phyloP scores from a whole-genome alignment of 1,139 yeast genomes.

The Candida sanyaensis region DNA sequence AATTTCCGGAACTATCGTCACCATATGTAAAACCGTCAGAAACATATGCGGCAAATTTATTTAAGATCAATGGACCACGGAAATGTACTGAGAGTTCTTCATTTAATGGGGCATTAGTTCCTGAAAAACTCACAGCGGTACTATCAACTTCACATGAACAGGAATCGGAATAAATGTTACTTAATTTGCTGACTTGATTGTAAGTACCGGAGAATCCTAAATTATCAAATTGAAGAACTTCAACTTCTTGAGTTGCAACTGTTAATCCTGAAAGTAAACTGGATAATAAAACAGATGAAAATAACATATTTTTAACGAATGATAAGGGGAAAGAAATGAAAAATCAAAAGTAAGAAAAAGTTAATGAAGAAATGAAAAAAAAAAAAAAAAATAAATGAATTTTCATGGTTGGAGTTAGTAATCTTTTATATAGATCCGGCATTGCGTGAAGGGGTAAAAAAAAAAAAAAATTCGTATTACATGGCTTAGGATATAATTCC shows the following conservation, averaged over 20 bases:
- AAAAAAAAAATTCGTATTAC: background rate
- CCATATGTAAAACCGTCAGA: slow-evolving; percentile 44
- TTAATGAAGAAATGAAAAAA: background rate
- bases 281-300: slow-evolving; percentile 1
- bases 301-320: slow-evolving; percentile 1
- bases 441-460: background rate
- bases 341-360: background rate
- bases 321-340: background rate
- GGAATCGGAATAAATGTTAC: slow-evolving; percentile 46
- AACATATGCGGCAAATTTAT: slow-evolving; percentile 66
- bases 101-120: slow-evolving; percentile 77
- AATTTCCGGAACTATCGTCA: slow-evolving; percentile 44
- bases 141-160: slow-evolving; percentile 64
- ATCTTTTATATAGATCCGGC: background rate
- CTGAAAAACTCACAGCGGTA: slow-evolving; percentile 58
- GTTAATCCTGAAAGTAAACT: background rate
- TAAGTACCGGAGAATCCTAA: slow-evolving; percentile 84
- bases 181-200: slow-evolving; percentile 65
- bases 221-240: slow-evolving; percentile 52
- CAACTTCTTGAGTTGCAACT: slow-evolving; percentile 10
- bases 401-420: background rate
- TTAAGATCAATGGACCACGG: slow-evolving; percentile 85
- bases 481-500: too few relatives aligned
- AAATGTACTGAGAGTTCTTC: slow-evolving; percentile 92
- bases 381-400: background rate